Percentiles rank a stretch among this genome's conserved stretches.
These are phyloP conservation scores for Echinosophora koreensis DNA, from an alignment of 306 rosid species.

Conservation along the genomic window DNA sequence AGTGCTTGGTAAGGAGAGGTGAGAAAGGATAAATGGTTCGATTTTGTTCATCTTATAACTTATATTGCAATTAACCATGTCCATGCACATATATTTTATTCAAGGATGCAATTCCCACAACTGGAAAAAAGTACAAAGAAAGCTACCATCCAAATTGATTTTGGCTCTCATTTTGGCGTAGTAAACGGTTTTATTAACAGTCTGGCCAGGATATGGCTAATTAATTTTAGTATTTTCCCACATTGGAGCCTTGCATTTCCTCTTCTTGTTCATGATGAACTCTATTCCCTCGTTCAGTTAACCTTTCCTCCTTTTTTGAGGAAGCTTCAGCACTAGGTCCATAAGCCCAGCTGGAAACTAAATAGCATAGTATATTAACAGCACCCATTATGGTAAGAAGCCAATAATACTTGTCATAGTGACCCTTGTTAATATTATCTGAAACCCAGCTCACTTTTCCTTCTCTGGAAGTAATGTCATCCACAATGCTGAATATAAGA, in stretches of 20 bases:
- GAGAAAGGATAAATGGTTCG: no score
- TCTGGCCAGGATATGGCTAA: no score
- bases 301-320: conserved; percentile 39
- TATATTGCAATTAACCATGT: background rate
- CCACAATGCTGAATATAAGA: conserved; percentile 54
- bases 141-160: no score
- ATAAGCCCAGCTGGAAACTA: conserved; percentile 72
- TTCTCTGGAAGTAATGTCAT: conserved; percentile 57
- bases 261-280: conserved; percentile 39
- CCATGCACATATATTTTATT: background rate
- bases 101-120: background rate
- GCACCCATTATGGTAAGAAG: conserved; percentile 56
- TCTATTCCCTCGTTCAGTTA: conserved; percentile 26
- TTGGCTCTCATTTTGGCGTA: no score
- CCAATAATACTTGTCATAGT: conserved; percentile 68
- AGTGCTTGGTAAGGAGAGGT: no score
- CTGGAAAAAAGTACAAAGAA: no score
- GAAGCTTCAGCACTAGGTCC: conserved; percentile 56
- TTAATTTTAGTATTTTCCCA: background rate
- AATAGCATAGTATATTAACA: conserved; percentile 53
- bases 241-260: conserved; percentile 29
- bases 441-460: conserved; percentile 74
- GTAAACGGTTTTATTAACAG: background rate
- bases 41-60: background rate
- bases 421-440: conserved; percentile 59